These are phyloP conservation scores for Ormosia emarginata DNA, from an alignment of 306 rosid genomes.

Conservation along the genomic window DNA sequence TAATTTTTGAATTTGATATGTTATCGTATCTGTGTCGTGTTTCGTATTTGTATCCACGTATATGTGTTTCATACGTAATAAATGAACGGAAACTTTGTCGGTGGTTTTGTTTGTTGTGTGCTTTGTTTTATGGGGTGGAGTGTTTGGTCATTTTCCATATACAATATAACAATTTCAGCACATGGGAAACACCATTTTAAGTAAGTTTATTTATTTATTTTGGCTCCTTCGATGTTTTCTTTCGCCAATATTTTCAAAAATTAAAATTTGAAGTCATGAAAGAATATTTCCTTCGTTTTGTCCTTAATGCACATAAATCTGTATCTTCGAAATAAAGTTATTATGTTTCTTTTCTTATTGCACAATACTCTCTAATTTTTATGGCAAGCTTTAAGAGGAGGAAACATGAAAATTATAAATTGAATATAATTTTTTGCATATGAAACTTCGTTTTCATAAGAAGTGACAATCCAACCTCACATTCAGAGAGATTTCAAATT, in stretches of 20 bases:
- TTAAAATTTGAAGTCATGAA: too few relatives aligned
- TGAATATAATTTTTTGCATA: background rate
- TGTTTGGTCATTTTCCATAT: background rate
- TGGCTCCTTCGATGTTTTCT: too few relatives aligned
- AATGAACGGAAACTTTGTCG: slow-evolving; percentile 32
- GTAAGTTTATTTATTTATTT: too few relatives aligned
- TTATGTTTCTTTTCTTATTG: background rate
- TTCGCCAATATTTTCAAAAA: too few relatives aligned
- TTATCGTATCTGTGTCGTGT: too few relatives aligned
- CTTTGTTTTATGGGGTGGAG: background rate
- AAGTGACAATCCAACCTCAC: slow-evolving; percentile 6
- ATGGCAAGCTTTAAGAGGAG: background rate
- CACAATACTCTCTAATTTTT: background rate
- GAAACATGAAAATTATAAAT: background rate
- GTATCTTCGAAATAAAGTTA: background rate
- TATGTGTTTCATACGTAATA: too few relatives aligned
- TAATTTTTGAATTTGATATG: too few relatives aligned
- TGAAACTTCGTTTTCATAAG: slow-evolving; percentile 2
- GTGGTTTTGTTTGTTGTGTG: slow-evolving; percentile 1
- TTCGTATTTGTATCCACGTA: too few relatives aligned
- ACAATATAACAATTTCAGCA: background rate
- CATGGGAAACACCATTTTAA: background rate
- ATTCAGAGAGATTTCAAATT: background rate
- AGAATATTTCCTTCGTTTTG: too few relatives aligned
- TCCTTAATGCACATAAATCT: background rate